Evolutionary conservation across 1,284 basidiomycete genomes (phyloP).

Genomic region (Grifola frondosa): DNA sequence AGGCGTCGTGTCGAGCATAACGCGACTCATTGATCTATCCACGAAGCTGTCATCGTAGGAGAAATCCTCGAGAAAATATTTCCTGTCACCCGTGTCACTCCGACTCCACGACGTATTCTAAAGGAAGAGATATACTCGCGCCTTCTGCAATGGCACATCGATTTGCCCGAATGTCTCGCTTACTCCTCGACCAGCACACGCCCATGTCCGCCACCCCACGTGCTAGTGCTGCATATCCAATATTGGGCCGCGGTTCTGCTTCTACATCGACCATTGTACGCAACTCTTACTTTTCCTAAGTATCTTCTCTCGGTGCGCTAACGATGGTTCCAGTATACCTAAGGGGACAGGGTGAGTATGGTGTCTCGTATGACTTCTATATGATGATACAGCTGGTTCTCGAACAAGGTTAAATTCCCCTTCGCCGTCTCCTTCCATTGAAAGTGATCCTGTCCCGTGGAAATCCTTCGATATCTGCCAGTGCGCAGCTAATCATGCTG

Average conservation of each 20-base stretch:
- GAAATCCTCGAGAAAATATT: conserved; percentile 72
- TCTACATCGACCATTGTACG: conserved; percentile 80
- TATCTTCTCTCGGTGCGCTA: neutral
- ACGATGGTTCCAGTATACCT: conserved; percentile 49
- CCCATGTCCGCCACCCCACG: conserved; percentile 57
- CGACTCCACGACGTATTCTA: conserved; percentile 43
- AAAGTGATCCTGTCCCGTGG: conserved; percentile 27
- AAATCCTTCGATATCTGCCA: conserved; percentile 79
- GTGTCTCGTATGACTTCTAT: conserved; percentile 33
- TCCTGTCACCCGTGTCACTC: conserved; percentile 57
- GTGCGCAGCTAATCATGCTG: conserved; percentile 73
- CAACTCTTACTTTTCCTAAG: too few species aligned
- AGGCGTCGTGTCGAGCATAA: neutral
- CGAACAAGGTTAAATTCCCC: conserved; percentile 9
- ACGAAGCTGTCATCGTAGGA: conserved; percentile 56
- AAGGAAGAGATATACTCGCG: conserved; percentile 59
- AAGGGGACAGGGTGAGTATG: conserved; percentile 60
- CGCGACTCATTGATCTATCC: neutral
- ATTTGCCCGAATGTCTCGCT: conserved; percentile 64
- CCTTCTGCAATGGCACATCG: conserved; percentile 75
- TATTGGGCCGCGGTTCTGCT: conserved; percentile 82
- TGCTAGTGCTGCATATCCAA: conserved; percentile 72
- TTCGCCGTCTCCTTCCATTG: conserved; percentile 12
- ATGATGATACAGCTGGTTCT: neutral
- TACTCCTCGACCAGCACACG: conserved; percentile 55